Base-by-base conservation (phyloP, 257 asterid genomes). In the Voacanga thouarsii region DNA sequence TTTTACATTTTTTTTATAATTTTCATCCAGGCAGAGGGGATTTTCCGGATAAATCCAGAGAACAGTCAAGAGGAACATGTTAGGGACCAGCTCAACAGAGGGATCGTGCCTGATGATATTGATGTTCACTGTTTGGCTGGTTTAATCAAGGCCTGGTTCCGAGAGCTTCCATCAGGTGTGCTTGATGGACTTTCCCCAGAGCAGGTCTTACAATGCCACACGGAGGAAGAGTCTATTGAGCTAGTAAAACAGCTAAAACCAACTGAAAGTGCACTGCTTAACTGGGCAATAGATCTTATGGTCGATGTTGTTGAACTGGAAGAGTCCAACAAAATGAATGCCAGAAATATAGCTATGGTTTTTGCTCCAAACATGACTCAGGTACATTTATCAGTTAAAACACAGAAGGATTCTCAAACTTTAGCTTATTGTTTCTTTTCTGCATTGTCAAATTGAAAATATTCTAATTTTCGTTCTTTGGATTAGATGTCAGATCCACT, bases 41-140 rank as follows among this genome's bases (percentile, higher is more conserved):
- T 96, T 51, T 96, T 96, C 59, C 91, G 99, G 51, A 96, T 96
- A 80, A 96, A 96, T 76, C 98, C 99, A 19, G 99, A 96, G 85
- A 96, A 96, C 67, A 86, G 96, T 83, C 84, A 93, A 77, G 98
- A 93, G 89, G 94, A 90, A 59, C 96, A 89, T 80, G 95, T 96
- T 4, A 83, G 99, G 88, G 92, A 88, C 82, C 94, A 89, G 86
- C 96, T 96, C 23, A 96, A 96, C 84, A 63, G 97, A 67, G 99
- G 99, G 63, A 89, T 83, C 11, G 98, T 96, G 78, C 98, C 99
- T 2, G 83, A 88, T 47, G 92, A 92, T 86, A 93, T 96, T 0
- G 98, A 96, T 23, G 99, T 92, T 47, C 99, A 96, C 76, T 92
- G 95, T 82, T 88, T 93, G 89, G 97, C 99, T 1, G 97, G 98